Base-by-base conservation (phyloP, 352 stramenopile genomes). In the Phytophthora hybrid region DNA sequence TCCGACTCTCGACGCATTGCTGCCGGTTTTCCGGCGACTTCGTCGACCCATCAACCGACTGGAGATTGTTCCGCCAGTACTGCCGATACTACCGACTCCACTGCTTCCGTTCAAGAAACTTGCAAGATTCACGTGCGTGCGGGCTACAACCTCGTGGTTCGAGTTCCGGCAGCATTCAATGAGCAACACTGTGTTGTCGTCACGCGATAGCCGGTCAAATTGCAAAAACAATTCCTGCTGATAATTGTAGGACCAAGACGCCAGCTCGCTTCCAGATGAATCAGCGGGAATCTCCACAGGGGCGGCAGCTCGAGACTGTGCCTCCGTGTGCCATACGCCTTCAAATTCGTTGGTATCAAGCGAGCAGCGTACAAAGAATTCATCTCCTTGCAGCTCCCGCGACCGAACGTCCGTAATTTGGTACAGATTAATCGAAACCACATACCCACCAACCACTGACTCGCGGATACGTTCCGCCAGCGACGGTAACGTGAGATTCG, bases 311-410 rank as follows among this genome's bases (percentile, higher is more conserved):
- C 78, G 74, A 11, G 88, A 94, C 70, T 96, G 89, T 1, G 88
- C 88, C 64, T 95, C 87, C 6, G 89, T 96, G 63, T 94, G 89
- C 87, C 87, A 94, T 14, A 93, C 87, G 16, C 85, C 88, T 65
- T 93, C 88, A 65, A 95, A 93, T 57, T 94, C 88, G 67, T 95
- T 93, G 14, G 85, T 94, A 71, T 95, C 88, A 16, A 96, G 76
- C 29, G 89, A 94, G 41, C 89, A 96, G 29, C 89, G 89, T 16
- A 96, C 84, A 59, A 95, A 95, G 63, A 93, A 94, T 63, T 83
- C 84, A 53, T 92, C 85, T 55, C 80, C 79, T 59, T 83, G 82
- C 16, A 91, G 62, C 59, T 94, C 84, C 1, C 74, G 70, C 1
- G 83, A 84, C 0, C 83, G 83, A 46, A 96, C 87, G 53, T 91